Evolutionary conservation across 2,329 filamentous ascomycete genomes (phyloP), one percentile per base, ranked within the genome.

Genomic region (Pseudogymnoascus sp.): DNA sequence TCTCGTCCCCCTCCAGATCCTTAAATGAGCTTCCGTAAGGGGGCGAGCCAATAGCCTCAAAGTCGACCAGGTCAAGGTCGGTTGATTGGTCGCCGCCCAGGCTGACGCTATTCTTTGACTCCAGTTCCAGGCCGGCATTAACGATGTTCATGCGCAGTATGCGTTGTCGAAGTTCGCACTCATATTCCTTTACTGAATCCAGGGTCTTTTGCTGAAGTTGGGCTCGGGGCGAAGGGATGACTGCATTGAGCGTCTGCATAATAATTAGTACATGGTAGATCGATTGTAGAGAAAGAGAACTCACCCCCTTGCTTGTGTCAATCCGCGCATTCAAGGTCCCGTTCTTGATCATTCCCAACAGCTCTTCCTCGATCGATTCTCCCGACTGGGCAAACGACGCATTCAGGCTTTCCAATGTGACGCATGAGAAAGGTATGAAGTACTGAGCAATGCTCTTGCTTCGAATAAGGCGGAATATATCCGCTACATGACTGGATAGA

Each of bases 371-470:
- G 56, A 93, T 86, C 3, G 83, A 81, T 65, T 81, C 77, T 3
- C 83, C 83, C 0, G 84, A 78, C 2, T 81, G 78, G 0, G 85
- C 86, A 74, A 99, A 97, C 1, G 90, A 88, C 37, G 83, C 80
- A 7, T 89, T 86, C 79, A 99, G 85, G 65, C 86, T 91, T 18
- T 88, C 82, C 3, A 97, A 80, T 0, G 89, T 93, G 65, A 97
- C 91, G 68, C 88, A 88, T 43, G 89, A 96, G 75, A 96, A 99
- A 0, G 95, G 93, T 23, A 91, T 82, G 69, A 96, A 89, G 76
- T 97, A 97, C 72, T 96, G 91, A 23, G 93, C 85, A 64, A 99
- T 97, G 71, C 93, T 93, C 78, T 97, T 97, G 71, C 84, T 89
- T 64, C 95, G 86, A 68, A 99, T 92, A 59, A 80, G 79, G 9